These are phyloP conservation scores for Lathyrus oleraceus DNA, from an alignment of 306 rosid species.

Conservation along the genomic window DNA sequence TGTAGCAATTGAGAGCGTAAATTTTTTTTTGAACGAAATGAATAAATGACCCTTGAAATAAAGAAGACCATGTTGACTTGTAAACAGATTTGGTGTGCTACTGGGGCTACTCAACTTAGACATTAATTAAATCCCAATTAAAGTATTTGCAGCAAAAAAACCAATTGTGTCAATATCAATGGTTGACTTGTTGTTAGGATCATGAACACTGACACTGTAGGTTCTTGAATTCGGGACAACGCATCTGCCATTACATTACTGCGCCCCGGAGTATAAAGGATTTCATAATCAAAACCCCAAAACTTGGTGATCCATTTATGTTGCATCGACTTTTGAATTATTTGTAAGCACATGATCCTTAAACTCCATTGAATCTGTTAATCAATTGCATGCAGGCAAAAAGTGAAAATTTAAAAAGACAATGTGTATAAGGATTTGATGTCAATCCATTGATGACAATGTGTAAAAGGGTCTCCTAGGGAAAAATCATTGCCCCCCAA, in stretches of 20 bases:
- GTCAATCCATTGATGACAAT: too few species aligned
- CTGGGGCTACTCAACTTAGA: neutral
- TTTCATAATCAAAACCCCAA: neutral
- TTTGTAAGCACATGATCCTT: neutral
- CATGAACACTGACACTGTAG: neutral
- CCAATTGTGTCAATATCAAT: neutral
- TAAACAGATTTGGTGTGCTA: neutral
- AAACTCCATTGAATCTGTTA: neutral
- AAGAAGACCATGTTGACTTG: neutral
- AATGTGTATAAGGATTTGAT: too few species aligned
- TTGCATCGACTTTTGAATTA: neutral
- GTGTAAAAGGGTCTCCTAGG: too few species aligned
- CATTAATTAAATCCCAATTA: neutral
- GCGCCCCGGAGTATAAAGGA: neutral
- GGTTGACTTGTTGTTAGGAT: neutral
- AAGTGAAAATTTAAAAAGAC: too few species aligned
- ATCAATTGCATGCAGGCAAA: too few species aligned
- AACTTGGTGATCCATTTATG: neutral
- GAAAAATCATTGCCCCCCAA: too few species aligned
- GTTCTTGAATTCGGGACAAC: neutral
- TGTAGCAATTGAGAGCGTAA: neutral
- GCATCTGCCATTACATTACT: neutral
- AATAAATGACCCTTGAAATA: neutral
- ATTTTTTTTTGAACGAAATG: neutral
- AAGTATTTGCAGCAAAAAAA: neutral